Evolutionary conservation across 2,329 filamentous ascomycete genomes (phyloP), one percentile per base, ranked within the genome.

Genomic region (Boeremia exigua): DNA sequence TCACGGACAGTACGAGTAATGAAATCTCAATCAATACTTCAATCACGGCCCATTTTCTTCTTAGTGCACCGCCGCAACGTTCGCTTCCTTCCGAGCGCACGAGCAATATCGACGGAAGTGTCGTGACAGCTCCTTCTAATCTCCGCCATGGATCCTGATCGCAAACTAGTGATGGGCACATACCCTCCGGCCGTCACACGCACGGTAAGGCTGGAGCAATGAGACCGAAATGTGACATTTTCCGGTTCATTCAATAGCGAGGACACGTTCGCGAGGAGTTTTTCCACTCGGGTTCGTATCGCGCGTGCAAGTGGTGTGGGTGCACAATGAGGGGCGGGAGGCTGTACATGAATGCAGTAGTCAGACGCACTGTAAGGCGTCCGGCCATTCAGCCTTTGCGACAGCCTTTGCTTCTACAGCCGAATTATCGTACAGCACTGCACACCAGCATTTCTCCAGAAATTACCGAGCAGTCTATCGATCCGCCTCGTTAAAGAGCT

Each of bases 21-120:
- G 47, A 51, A 55, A 51, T 48, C 30, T 47, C 53, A 56, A 50
- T 38, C 53, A 48, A 56, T 56, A 56, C 53, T 56, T 51, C 47
- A 56, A 45, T 47, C 32, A 43, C 36, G 36, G 32, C 37, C 32
- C 37, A 15, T 37, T 50, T 38, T 56, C 43, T 44, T 19, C 42
- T 50, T 47, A 37, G 33, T 17, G 53, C 29, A 43, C 23, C 42
- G 36, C 37, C 48, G 29, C 48, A 56, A 51, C 53, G 53, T 51
- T 56, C 53, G 53, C 53, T 51, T 56, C 53, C 15, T 51, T 34
- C 53, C 53, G 53, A 29, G 43, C 38, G 53, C 53, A 56, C 47
- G 38, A 40, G 53, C 42, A 48, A 37, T 46, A 38, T 19, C 42
- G 53, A 42, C 29, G 30, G 48, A 40, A 42, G 39, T 28, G 42